These are phyloP conservation scores for Zizania palustris DNA, from an alignment of 202 grass and related monocot genomes.

Conservation along the genomic window DNA sequence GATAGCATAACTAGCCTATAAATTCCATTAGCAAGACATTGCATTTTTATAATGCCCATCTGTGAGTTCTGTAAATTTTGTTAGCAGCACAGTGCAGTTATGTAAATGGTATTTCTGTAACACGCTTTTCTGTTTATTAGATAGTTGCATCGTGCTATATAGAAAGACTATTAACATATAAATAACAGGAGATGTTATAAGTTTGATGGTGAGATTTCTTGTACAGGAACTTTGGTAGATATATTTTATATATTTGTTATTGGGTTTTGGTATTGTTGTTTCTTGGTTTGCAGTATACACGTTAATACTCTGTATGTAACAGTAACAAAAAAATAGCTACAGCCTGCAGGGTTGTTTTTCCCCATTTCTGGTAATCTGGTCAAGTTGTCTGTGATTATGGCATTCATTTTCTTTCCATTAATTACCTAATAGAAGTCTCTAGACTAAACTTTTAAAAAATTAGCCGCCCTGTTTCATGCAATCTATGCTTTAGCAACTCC, in stretches of 20 bases:
- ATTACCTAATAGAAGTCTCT: neutral
- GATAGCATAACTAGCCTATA: constrained; percentile 9
- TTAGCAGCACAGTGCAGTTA: neutral
- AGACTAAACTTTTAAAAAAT: neutral
- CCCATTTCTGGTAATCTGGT: constrained; percentile 7
- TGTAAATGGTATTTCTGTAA: neutral
- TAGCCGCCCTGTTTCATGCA: neutral
- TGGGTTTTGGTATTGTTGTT: neutral
- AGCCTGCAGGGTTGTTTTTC: neutral
- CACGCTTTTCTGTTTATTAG: neutral
- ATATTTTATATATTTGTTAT: constrained; percentile 23
- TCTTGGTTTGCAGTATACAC: constrained; percentile 2
- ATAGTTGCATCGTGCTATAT: neutral
- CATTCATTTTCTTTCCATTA: neutral
- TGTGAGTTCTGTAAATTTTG: neutral
- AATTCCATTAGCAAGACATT: neutral
- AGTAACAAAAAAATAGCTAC: constrained; percentile 2
- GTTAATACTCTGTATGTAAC: neutral
- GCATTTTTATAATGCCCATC: constrained; percentile 7
- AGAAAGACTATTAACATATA: neutral
- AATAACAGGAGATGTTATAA: neutral
- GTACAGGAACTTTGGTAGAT: constrained; percentile 12
- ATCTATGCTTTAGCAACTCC: constrained; percentile 32
- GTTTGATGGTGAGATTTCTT: neutral
- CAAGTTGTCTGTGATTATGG: neutral